Conservation (phyloP, 192 early-diverging fungal species). For the Coemansia sp. region DNA sequence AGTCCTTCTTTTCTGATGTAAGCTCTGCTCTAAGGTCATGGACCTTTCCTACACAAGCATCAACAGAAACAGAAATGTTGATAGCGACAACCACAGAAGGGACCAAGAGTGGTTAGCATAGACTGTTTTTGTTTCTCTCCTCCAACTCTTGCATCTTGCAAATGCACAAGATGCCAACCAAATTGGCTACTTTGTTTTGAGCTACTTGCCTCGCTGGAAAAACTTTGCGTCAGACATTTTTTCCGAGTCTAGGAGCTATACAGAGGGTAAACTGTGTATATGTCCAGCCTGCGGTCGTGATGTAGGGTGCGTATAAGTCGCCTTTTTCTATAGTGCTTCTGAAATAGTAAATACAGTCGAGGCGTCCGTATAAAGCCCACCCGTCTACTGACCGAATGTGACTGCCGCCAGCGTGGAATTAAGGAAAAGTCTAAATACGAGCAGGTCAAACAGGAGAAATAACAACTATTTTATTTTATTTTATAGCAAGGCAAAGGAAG, state of each 20-base stretch:
- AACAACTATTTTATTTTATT: no score
- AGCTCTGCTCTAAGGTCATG: conserved; percentile 87
- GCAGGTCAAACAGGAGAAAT: no score
- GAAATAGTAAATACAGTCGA: no score
- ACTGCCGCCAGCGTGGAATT: no score
- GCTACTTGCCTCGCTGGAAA: conserved; percentile 68
- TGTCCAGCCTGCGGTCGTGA: not conserved
- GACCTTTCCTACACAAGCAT: conserved; percentile 67
- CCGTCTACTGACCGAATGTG: no score
- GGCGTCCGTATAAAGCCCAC: no score
- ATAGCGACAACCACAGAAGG: no score
- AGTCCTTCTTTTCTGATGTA: conserved; percentile 80
- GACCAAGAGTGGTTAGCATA: not conserved
- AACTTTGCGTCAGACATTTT: conserved; percentile 77
- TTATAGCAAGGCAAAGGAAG: no score
- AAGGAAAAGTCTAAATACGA: no score
- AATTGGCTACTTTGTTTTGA: not conserved
- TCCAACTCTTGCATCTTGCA: conserved; percentile 1
- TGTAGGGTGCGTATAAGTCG: no score
- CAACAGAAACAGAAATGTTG: no score
- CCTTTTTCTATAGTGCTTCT: no score
- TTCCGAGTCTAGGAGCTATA: not conserved
- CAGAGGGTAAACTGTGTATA: not conserved
- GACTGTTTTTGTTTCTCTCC: not conserved
- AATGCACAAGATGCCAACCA: not conserved